A percentile compares a stretch with the other conserved stretches of the same genome.
These are phyloP conservation scores for Pyrus bretschneideri DNA, from an alignment of 306 rosid species.

Conservation along the genomic window DNA sequence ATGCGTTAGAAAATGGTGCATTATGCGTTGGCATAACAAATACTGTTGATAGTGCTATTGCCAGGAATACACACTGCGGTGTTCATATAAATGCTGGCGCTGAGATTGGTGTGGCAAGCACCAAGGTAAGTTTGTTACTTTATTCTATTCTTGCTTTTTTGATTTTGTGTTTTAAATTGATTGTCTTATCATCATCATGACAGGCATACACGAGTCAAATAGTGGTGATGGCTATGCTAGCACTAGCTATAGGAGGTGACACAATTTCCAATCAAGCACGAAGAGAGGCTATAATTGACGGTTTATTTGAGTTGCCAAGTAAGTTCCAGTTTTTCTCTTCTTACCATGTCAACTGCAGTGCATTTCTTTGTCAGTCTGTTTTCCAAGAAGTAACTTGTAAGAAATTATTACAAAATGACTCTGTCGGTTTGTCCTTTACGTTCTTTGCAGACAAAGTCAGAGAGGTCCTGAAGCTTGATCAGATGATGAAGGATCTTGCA, in stretches of 20 bases:
- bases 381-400: not conserved
- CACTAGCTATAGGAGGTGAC: conserved; percentile 92
- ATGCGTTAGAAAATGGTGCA: conserved; percentile 94
- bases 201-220: conserved; percentile 99
- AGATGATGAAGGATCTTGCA: conserved; percentile 88
- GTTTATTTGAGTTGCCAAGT: conserved; percentile 89
- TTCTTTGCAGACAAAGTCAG: conserved; percentile 64
- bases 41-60: conserved; percentile 91
- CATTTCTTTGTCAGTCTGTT: not conserved
- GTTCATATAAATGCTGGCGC: conserved; percentile 97
- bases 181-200: not conserved
- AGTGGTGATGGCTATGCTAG: conserved; percentile 96
- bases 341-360: conserved; percentile 7
- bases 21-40: conserved; percentile 94
- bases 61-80: conserved; percentile 93
- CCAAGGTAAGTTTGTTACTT: conserved; percentile 58
- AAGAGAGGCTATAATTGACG: conserved; percentile 86
- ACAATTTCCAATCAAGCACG: conserved; percentile 72
- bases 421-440: conserved; percentile 10
- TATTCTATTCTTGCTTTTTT: conserved; percentile 6
- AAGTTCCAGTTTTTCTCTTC: conserved; percentile 29
- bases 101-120: conserved; percentile 99
- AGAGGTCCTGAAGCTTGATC: conserved; percentile 84
- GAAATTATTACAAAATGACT: conserved; percentile 4
- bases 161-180: not conserved